A percentile compares a stretch with the other conserved stretches of the same genome.
phyloP scores from a whole-genome alignment of 768 basidiomycete genomes.

The Termitomyces sp. region DNA sequence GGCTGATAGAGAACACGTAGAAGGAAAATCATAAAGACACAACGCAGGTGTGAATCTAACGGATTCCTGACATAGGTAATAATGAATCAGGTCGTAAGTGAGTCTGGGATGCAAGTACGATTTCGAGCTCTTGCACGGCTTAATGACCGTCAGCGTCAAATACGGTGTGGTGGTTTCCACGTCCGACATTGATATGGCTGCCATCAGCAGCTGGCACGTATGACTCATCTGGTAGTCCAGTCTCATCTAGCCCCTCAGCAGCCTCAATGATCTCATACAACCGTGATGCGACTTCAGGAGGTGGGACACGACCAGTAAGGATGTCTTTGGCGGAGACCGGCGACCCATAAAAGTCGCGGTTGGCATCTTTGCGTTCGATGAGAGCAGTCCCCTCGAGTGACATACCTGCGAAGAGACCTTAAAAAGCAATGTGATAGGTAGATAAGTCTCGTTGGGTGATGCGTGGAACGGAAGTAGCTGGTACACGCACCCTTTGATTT shows the following conservation, averaged over 20 bases:
- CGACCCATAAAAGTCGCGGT: slow-evolving; percentile 94
- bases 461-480: neutral
- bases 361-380: slow-evolving; percentile 94
- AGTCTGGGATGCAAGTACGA: neutral
- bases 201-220: slow-evolving; percentile 70
- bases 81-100: neutral
- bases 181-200: slow-evolving; percentile 47
- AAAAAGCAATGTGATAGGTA: neutral
- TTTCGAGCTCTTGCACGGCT: neutral
- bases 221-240: slow-evolving; percentile 67
- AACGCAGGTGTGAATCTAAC: neutral
- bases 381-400: slow-evolving; percentile 93
- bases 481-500: slow-evolving; percentile 77
- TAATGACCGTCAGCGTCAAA: slow-evolving; percentile 69
- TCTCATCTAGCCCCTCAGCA: slow-evolving; percentile 89
- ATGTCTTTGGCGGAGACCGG: slow-evolving; percentile 86
- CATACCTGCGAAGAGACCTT: slow-evolving; percentile 91
- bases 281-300: slow-evolving; percentile 91
- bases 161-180: slow-evolving; percentile 53
- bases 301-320: slow-evolving; percentile 88
- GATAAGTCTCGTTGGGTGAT: neutral
- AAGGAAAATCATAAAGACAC: neutral
- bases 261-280: slow-evolving; percentile 97
- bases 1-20: neutral
- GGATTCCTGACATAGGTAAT: neutral